phyloP scores from a whole-genome alignment of 768 basidiomycete genomes.

The Calvatia gigantea region DNA sequence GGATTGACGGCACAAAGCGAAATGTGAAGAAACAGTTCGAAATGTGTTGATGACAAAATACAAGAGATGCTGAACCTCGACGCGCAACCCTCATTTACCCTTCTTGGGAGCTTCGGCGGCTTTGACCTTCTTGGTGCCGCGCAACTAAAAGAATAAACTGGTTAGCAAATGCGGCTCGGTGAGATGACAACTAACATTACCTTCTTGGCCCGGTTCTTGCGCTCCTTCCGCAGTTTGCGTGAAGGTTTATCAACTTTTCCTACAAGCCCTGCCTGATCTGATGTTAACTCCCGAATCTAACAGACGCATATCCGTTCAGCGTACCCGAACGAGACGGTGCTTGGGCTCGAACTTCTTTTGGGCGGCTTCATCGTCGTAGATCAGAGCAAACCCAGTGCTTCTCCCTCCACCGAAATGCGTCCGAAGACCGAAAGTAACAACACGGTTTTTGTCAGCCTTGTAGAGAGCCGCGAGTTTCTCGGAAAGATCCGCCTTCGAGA shows the following conservation, averaged over 20 bases:
- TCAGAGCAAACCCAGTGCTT: slow-evolving; percentile 95
- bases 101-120: slow-evolving; percentile 90
- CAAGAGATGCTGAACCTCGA: slow-evolving; percentile 5
- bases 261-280: slow-evolving; percentile 56
- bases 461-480: slow-evolving; percentile 92
- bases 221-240: slow-evolving; percentile 98
- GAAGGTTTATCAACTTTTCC: slow-evolving; percentile 87
- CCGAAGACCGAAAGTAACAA: slow-evolving; percentile 91
- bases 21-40: slow-evolving; percentile 12
- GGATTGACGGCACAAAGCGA: slow-evolving; percentile 9
- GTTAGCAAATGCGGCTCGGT: slow-evolving; percentile 12
- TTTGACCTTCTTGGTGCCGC: slow-evolving; percentile 95
- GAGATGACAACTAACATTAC: slow-evolving; percentile 32
- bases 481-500: slow-evolving; percentile 86
- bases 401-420: slow-evolving; percentile 98
- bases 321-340: slow-evolving; percentile 89
- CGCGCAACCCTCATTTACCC: slow-evolving; percentile 61
- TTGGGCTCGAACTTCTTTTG: slow-evolving; percentile 98
- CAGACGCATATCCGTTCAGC: slow-evolving; percentile 28
- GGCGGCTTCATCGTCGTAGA: slow-evolving; percentile 93
- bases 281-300: slow-evolving; percentile 8
- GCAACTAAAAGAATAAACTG: slow-evolving; percentile 56
- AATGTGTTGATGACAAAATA: slow-evolving; percentile 9
- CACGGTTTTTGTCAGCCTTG: slow-evolving; percentile 88
- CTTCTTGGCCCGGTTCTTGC: slow-evolving; percentile 99